phyloP scores from a whole-genome alignment of 1,139 yeast species.

The Saccharomyces uvarum region DNA sequence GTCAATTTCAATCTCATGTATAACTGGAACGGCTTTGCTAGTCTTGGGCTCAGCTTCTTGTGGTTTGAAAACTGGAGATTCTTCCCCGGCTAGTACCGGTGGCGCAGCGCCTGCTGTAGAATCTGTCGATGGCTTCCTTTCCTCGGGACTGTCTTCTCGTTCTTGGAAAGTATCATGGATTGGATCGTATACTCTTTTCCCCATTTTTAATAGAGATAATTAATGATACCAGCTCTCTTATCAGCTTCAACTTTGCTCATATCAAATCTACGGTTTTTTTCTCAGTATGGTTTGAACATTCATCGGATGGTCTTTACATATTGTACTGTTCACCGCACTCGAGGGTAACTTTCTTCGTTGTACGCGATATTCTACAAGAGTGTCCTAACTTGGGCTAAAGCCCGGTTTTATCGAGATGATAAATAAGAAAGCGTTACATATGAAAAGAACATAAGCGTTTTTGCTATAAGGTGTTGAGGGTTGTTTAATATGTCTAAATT shows the following conservation, averaged over 20 bases:
- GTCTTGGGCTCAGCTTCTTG: no score
- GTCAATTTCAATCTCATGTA: constrained; percentile 4
- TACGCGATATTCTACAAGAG: neutral
- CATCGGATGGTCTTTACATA: neutral
- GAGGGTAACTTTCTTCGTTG: neutral
- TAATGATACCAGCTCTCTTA: neutral
- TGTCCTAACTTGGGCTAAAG: neutral
- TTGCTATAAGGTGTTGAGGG: neutral
- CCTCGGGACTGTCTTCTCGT: constrained; percentile 7
- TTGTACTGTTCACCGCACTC: neutral
- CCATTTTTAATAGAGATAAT: constrained; percentile 12
- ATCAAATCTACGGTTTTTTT: neutral
- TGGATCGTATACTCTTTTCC: constrained; percentile 30
- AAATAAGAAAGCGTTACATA: neutral
- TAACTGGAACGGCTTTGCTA: neutral
- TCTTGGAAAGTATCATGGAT: constrained; percentile 31
- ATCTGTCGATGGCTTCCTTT: neutral
- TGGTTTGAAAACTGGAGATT: neutral
- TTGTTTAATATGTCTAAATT: neutral
- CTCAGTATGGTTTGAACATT: neutral
- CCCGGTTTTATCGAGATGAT: neutral
- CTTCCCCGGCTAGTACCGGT: neutral
- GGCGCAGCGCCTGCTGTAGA: neutral
- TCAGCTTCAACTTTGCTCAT: neutral
- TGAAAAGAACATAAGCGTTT: neutral